phyloP scores from a whole-genome alignment of 345 rosid species.

The Carallia brachiata region DNA sequence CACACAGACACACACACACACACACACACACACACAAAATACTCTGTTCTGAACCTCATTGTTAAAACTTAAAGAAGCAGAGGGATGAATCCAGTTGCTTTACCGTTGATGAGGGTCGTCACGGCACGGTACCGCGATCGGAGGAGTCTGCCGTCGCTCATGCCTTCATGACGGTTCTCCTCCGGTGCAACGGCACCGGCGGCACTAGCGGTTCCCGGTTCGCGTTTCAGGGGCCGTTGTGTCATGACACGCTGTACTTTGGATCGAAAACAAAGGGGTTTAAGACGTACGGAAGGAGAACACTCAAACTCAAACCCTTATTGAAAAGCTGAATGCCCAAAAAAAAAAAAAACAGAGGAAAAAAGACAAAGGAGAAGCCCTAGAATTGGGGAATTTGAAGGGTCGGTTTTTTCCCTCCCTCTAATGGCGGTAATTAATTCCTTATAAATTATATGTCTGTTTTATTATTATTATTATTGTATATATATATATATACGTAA shows the following conservation, averaged over 20 bases:
- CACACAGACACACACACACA: too few species aligned
- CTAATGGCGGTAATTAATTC: not conserved
- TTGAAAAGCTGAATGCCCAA: too few species aligned
- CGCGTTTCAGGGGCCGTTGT: conserved; percentile 1
- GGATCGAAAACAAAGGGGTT: too few species aligned
- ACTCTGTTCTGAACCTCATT: too few species aligned
- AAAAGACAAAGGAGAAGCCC: not conserved
- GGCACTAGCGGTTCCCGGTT: not conserved
- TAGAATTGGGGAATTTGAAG: not conserved
- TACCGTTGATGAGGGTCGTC: conserved; percentile 35
- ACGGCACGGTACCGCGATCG: conserved; percentile 38
- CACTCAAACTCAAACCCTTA: too few species aligned
- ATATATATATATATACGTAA: too few species aligned
- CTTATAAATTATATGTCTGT: too few species aligned
- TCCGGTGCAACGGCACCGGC: not conserved
- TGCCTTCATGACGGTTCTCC: not conserved
- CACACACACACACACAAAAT: too few species aligned
- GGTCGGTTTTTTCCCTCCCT: not conserved
- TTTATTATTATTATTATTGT: too few species aligned
- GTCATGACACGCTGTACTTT: conserved; percentile 1
- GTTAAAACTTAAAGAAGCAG: too few species aligned
- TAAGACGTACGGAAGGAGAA: too few species aligned
- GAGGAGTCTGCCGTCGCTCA: conserved; percentile 16
- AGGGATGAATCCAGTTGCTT: too few species aligned
- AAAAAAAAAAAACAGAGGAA: not conserved